Percentiles rank a stretch among this genome's conserved stretches.
Evolutionary conservation across 2,329 filamentous ascomycete species (phyloP).

Genomic region (Aspergillus sp.): DNA sequence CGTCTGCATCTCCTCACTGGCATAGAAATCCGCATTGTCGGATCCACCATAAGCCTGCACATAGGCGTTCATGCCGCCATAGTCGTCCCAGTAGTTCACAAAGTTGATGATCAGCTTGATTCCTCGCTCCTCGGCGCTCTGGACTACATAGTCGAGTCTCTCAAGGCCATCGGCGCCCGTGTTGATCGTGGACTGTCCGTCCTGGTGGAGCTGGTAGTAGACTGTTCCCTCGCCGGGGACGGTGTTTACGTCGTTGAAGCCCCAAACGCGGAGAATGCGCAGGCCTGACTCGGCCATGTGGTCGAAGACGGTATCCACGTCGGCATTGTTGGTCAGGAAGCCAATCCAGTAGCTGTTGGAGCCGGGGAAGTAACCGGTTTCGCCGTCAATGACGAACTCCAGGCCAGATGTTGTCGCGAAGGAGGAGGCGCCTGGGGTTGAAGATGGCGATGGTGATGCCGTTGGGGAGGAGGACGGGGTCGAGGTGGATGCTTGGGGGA

Average conservation of each 20-base stretch:
- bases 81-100: constrained; percentile 70
- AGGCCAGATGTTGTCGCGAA: constrained; percentile 27
- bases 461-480: neutral
- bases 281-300: constrained; percentile 41
- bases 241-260: constrained; percentile 52
- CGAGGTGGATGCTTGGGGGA: constrained; percentile 12
- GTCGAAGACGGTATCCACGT: constrained; percentile 47
- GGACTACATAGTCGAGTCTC: constrained; percentile 64
- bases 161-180: constrained; percentile 62
- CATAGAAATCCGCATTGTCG: constrained; percentile 57
- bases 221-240: constrained; percentile 45
- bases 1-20: constrained; percentile 51
- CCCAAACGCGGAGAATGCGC: constrained; percentile 55
- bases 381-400: constrained; percentile 41
- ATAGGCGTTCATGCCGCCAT: constrained; percentile 64
- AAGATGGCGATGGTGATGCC: neutral
- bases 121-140: constrained; percentile 57
- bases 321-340: constrained; percentile 49
- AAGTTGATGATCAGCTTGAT: constrained; percentile 60
- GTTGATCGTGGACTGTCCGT: constrained; percentile 56
- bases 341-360: constrained; percentile 56
- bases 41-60: constrained; percentile 54
- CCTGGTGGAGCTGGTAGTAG: constrained; percentile 44
- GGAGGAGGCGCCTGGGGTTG: constrained; percentile 12
- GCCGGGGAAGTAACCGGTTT: constrained; percentile 47